Evolutionary conservation across 129 eudicot species (phyloP).

Genomic region (Tagetes patula): DNA sequence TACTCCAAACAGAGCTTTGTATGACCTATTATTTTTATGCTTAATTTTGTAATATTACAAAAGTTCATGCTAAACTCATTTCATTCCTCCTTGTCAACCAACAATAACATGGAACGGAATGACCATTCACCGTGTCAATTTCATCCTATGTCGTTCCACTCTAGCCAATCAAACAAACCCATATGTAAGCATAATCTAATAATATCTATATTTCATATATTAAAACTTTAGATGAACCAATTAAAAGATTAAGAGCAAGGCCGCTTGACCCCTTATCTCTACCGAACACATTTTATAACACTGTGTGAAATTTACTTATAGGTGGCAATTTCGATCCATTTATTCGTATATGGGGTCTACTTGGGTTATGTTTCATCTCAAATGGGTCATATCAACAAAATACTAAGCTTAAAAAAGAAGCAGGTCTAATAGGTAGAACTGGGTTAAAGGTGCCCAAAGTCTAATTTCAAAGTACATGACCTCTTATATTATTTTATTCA

Average conservation of each 20-base stretch:
- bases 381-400: neutral
- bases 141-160: constrained; percentile 1
- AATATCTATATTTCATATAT: neutral
- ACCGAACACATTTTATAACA: neutral
- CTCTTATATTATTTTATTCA: neutral
- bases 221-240: neutral
- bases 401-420: neutral
- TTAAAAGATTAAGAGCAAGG: constrained; percentile 3
- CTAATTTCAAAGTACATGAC: neutral
- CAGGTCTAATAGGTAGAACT: neutral
- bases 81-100: neutral
- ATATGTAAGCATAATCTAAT: constrained; percentile 13
- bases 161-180: neutral
- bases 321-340: neutral
- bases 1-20: neutral
- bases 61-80: neutral
- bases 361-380: neutral
- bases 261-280: constrained; percentile 6
- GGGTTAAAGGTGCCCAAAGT: neutral
- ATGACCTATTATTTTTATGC: neutral
- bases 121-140: constrained; percentile 1
- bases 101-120: neutral
- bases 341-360: neutral
- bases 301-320: neutral
- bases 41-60: neutral